A percentile compares a stretch with the other conserved stretches of the same genome.
Conservation (phyloP, 1,139 yeast genomes). For the Pichia sp. region DNA sequence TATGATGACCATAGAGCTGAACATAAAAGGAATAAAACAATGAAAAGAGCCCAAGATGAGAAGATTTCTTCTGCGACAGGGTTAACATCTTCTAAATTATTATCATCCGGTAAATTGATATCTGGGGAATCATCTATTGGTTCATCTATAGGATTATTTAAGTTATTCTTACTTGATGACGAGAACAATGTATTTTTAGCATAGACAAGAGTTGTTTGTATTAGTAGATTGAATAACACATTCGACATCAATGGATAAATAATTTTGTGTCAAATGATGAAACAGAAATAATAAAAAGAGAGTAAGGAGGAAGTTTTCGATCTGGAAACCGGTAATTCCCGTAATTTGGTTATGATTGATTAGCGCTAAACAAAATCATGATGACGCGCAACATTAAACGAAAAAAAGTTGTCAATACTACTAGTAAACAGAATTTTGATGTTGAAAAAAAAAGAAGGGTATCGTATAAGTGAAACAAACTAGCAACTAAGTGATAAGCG, state of each 20-base stretch:
- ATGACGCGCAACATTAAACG: too few species aligned
- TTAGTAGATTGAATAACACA: neutral
- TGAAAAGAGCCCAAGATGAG: slow-evolving; percentile 94
- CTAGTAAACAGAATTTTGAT: too few species aligned
- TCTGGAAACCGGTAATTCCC: too few species aligned
- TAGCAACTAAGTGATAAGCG: too few species aligned
- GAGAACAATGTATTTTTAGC: neutral
- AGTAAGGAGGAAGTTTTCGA: too few species aligned
- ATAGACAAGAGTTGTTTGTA: neutral
- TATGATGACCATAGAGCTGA: slow-evolving; percentile 94
- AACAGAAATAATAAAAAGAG: too few species aligned
- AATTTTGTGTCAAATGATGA: too few species aligned
- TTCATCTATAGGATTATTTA: slow-evolving; percentile 14
- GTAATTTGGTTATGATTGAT: too few species aligned
- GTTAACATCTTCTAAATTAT: slow-evolving; percentile 54
- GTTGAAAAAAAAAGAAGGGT: too few species aligned
- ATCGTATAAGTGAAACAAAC: too few species aligned
- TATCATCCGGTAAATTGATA: slow-evolving; percentile 48
- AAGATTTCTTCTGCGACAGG: slow-evolving; percentile 96
- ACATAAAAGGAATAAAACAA: slow-evolving; percentile 69
- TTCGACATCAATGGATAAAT: neutral
- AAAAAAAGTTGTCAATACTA: too few species aligned
- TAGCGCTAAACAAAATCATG: too few species aligned
- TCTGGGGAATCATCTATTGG: slow-evolving; percentile 43
- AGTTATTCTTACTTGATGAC: neutral